Percentiles rank a stretch among this genome's conserved stretches.
These are phyloP conservation scores for Bombardia bombarda DNA, from an alignment of 495 filamentous ascomycete species.

Conservation along the genomic window DNA sequence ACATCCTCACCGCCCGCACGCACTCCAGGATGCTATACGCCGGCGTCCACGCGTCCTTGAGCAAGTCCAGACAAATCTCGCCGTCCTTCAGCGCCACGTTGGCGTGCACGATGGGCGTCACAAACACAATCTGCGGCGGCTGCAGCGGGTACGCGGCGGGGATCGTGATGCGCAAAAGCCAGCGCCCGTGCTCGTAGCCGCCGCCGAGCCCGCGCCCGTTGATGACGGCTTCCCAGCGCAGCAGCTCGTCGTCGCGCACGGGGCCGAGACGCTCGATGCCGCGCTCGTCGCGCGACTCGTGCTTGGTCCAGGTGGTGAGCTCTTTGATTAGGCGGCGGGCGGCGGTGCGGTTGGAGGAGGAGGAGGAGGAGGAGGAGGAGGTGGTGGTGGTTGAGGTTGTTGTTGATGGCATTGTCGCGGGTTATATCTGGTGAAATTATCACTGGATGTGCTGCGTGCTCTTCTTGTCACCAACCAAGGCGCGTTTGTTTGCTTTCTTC, in stretches of 20 bases:
- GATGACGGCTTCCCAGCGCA: slow-evolving; percentile 73
- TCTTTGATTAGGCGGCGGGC: slow-evolving; percentile 36
- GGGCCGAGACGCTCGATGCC: slow-evolving; percentile 57
- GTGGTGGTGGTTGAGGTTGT: background rate
- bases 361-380: background rate
- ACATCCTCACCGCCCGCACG: slow-evolving; percentile 66
- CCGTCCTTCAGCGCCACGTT: slow-evolving; percentile 77
- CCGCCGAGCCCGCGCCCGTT: slow-evolving; percentile 54
- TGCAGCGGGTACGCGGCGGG: slow-evolving; percentile 69
- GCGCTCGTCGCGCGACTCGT: slow-evolving; percentile 28
- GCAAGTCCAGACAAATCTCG: slow-evolving; percentile 86
- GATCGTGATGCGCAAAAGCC: slow-evolving; percentile 71
- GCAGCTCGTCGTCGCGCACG: slow-evolving; percentile 58
- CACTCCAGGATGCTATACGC: slow-evolving; percentile 73
- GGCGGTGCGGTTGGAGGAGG: slow-evolving; percentile 19
- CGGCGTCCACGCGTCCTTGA: slow-evolving; percentile 76
- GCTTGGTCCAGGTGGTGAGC: slow-evolving; percentile 29
- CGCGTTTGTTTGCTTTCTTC: no score
- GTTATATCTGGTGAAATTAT: no score
- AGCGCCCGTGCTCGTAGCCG: slow-evolving; percentile 77
- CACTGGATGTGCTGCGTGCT: no score
- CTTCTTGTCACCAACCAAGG: no score
- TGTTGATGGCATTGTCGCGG: no score
- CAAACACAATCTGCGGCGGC: slow-evolving; percentile 71
- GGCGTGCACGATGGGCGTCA: slow-evolving; percentile 75